Conservation (phyloP, 1,284 basidiomycete genomes). For the Apiotrichum porosum region DNA sequence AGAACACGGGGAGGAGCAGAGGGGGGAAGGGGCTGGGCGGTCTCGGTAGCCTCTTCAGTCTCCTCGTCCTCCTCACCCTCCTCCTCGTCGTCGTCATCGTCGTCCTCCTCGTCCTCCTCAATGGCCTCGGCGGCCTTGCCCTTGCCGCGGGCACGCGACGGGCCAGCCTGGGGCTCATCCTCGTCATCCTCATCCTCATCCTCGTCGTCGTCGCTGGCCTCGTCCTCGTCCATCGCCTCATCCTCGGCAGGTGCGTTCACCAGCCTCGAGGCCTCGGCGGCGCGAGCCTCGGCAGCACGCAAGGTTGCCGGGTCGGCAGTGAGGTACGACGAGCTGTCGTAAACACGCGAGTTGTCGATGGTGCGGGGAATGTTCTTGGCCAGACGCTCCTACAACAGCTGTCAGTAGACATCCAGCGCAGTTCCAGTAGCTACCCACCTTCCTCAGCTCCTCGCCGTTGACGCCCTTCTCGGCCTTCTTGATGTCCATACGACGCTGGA, state of each 20-base stretch:
- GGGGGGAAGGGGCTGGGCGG: constrained; percentile 39
- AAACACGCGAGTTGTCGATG: constrained; percentile 87
- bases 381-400: constrained; percentile 63
- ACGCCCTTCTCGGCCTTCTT: constrained; percentile 41
- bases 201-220: constrained; percentile 31
- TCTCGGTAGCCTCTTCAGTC: constrained; percentile 10
- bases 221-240: constrained; percentile 15
- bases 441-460: constrained; percentile 37
- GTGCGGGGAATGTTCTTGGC: constrained; percentile 82
- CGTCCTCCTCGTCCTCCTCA: constrained; percentile 55
- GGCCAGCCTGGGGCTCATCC: constrained; percentile 34
- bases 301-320: constrained; percentile 60
- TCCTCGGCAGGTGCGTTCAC: constrained; percentile 25
- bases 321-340: constrained; percentile 71
- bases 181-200: constrained; percentile 53
- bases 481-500: constrained; percentile 67
- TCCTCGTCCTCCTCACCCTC: constrained; percentile 24
- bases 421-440: constrained; percentile 26
- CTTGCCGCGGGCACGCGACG: constrained; percentile 34
- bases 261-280: constrained; percentile 32
- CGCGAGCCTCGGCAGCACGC: constrained; percentile 34
- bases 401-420: too few species aligned
- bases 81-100: constrained; percentile 54
- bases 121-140: constrained; percentile 11
- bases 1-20: constrained; percentile 73